Percentiles rank a stretch among this genome's conserved stretches.
Conservation (phyloP, 345 rosid genomes). For the Noccaea caerulescens region DNA sequence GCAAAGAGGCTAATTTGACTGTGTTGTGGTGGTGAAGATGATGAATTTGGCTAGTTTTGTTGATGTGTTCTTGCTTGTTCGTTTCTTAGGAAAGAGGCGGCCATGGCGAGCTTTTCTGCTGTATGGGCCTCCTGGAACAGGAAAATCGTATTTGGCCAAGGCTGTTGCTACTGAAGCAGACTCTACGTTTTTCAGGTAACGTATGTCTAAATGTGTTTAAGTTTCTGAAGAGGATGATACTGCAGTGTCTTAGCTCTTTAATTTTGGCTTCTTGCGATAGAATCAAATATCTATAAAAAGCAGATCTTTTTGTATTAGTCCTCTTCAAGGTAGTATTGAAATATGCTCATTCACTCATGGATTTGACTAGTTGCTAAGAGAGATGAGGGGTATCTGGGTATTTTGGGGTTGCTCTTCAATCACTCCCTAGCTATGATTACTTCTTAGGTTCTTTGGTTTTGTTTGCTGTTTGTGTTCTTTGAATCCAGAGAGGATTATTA, state of each 20-base stretch:
- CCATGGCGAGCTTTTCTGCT: constrained; percentile 94
- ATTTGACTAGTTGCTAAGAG: not conserved
- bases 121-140: constrained; percentile 97
- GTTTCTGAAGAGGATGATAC: not conserved
- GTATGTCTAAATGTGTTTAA: not conserved
- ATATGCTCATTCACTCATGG: not conserved
- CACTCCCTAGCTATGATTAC: constrained; percentile 4
- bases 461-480: not conserved
- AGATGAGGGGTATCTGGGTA: not conserved
- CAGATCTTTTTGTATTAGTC: no score
- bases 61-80: not conserved
- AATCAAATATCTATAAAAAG: not conserved
- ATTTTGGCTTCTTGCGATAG: not conserved
- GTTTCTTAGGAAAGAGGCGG: constrained; percentile 70
- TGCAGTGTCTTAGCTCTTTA: constrained; percentile 14
- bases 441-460: not conserved
- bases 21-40: not conserved
- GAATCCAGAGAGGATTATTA: not conserved
- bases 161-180: constrained; percentile 98
- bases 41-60: not conserved
- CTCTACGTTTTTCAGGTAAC: constrained; percentile 88
- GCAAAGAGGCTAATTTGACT: not conserved
- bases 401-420: not conserved
- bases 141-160: constrained; percentile 92
- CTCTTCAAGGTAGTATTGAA: no score